Evolutionary conservation across 805 yeast genomes (phyloP), one percentile per base, ranked within the genome.

Genomic region (Wickerhamiella kurtzmanii): DNA sequence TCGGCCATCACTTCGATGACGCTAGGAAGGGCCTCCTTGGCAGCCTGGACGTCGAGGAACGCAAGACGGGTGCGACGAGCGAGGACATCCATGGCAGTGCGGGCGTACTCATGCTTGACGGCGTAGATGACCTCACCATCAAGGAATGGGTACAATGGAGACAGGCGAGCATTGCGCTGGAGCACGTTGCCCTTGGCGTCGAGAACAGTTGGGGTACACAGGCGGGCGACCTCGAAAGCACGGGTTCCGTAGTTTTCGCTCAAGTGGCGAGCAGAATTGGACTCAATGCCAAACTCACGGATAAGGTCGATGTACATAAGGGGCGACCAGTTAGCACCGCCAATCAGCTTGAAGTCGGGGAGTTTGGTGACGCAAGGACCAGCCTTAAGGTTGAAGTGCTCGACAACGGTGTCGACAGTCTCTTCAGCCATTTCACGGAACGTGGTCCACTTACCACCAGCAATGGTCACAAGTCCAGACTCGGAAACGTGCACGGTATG

Each of bases 401-500:
- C 70, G 43, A 84, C 71, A 46, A 82, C 77, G 55, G 76, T 77
- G 64, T 84, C 80, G 42, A 88, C 79, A 41, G 95, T 84, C 69
- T 89, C 95, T 68, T 88, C 80, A 19, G 96, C 95, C 96, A 88
- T 88, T 70, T 86, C 94, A 70, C 96, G 76, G 71, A 88, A 89
- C 35, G 97, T 88, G 46, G 97, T 88, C 97, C 97, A 88, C 69
- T 88, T 88, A 64, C 97, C 97, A 59, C 96, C 97, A 17, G 94
- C 80, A 55, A 88, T 82, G 37, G 97, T 88, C 37, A 88, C 72
- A 56, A 88, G 74, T 21, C 89, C 92, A 47, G 82, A 72, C 49
- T 72, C 77, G 32, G 94, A 75, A 25, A 76, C 72, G 58, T 81
- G 74, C 46, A 88, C 73, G 57, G 88, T 71, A 66, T 88, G 97